Percentiles rank a stretch among this genome's conserved stretches.
Conservation (phyloP, 2,329 filamentous ascomycete species). For the Diaporthe sp. region DNA sequence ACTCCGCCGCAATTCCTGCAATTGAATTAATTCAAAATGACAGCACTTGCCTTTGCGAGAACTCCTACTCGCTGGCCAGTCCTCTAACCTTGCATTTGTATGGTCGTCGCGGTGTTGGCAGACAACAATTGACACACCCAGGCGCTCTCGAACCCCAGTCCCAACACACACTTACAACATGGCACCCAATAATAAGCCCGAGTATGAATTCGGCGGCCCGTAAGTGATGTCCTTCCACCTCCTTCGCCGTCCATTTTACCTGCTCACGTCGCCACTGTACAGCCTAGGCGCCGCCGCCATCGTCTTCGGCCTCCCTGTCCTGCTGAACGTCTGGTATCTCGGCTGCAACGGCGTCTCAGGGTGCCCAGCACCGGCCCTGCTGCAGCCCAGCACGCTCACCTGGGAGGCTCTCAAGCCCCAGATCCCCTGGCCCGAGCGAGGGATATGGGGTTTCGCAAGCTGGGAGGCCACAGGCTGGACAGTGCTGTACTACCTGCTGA, state of each 20-base stretch:
- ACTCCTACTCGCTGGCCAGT: no score
- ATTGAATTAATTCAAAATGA: not conserved
- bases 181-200: constrained; percentile 1
- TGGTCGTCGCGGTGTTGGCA: not conserved
- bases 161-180: not conserved
- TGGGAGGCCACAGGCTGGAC: constrained; percentile 72
- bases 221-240: constrained; percentile 17
- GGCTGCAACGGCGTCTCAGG: constrained; percentile 64
- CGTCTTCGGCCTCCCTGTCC: constrained; percentile 35
- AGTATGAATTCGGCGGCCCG: constrained; percentile 37
- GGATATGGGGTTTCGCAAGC: constrained; percentile 74
- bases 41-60: not conserved
- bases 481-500: constrained; percentile 79
- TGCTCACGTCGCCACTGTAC: not conserved
- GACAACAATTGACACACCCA: not conserved
- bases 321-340: constrained; percentile 45
- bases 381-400: constrained; percentile 55
- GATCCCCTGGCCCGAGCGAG: constrained; percentile 67
- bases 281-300: constrained; percentile 36
- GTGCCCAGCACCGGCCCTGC: constrained; percentile 61
- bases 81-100: not conserved
- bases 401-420: constrained; percentile 57
- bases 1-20: not conserved
- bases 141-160: not conserved
- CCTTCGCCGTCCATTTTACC: not conserved